Evolutionary conservation across 495 filamentous ascomycete species (phyloP), one percentile per base, ranked within the genome.

Genomic region (Penicillium paradoxum): DNA sequence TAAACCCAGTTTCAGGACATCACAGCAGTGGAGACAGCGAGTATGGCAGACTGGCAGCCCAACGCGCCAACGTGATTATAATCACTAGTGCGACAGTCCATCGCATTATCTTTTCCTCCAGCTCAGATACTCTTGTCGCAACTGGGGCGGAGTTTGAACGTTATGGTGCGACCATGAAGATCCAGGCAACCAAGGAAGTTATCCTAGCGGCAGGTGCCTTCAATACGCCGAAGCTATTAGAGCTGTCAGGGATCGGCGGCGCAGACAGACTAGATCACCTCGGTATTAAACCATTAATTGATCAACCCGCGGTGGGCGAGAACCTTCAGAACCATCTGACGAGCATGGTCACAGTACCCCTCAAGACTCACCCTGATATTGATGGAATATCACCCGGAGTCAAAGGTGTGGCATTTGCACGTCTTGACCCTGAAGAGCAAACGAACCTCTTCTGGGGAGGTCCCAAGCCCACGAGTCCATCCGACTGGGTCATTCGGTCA

Each of bases 171-270:
- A 36, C n/a, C 40, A 59, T 52, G 27, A 61, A 6, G 0, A n/a
- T 62, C 18, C 45, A 43, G 8, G 58, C 62, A n/a, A 50, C 11
- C 2, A 57, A 49, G 29, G 82, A 85, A 48, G 65, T 83, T 18
- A 75, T 85, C 27, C 33, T 84, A 4, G 73, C 75, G 0, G 78
- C 78, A 2, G 82, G 82, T 0, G 62, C 64, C 5, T 59, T 83
- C 17, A 71, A 78, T 32, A 77, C 77, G 4, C 77, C 80, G 0
- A 76, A 80, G 48, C 29, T 83, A 0, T 67, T 84, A 0, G 76
- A 83, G 56, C 57, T 80, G 0, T 82, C 79, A 0, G 80, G 80
- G 0, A 66, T 83, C 3, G 64, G 59, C 0, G 36, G 46, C 14
- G 56, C 48, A 25, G 47, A 54, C 3, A 48, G 30, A 19, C 18